Evolutionary conservation across 2,329 filamentous ascomycete genomes (phyloP), one percentile per base, ranked within the genome.

Genomic region (Westerdykella ornata): DNA sequence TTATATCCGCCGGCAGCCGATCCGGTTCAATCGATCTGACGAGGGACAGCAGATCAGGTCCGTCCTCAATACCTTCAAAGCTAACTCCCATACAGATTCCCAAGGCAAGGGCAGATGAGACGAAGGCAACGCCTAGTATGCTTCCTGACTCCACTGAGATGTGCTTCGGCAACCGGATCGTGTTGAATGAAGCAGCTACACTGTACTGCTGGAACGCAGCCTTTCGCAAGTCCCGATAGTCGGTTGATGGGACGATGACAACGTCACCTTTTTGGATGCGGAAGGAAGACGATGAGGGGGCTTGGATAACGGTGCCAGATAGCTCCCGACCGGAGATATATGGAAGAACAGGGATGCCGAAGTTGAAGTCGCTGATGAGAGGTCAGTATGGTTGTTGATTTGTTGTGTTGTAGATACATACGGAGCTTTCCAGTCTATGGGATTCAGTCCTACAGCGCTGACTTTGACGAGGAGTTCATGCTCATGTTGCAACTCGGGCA

Each of bases 371-470:
- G 9, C 81, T 84, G 26, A 19, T 17, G 8, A 17, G 9, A 13
- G 15, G 12, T 35, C 15, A 39, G 40, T 22, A 26, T 19, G 28
- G 5, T 26, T 18, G n/a, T 8, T 22, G 19, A 38, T 11, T 4
- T 8, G 29, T 35, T 16, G 3, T 29, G 12, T 22, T 28, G 4
- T 14, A 28, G 3, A 11, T 20, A 71, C 77, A 52, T 68, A 84
- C 81, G 82, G 80, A 44, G 79, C 75, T 68, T 85, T 85, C 80
- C 80, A 85, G 59, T 86, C 85, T 41, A 88, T 84, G 0, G 85
- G 85, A 53, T 88, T 88, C 29, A 88, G 66, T 0, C 84, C 84
- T 51, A 86, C 81, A 11, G 77, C 76, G 29, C 74, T 68, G 1
- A 80, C 69, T 56, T 75, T 76, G n/a, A 86, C 74, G 4, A 86